Evolutionary conservation across 2,329 filamentous ascomycete species (phyloP), one percentile per base, ranked within the genome.

Genomic region (Aspergillus viridinutans): DNA sequence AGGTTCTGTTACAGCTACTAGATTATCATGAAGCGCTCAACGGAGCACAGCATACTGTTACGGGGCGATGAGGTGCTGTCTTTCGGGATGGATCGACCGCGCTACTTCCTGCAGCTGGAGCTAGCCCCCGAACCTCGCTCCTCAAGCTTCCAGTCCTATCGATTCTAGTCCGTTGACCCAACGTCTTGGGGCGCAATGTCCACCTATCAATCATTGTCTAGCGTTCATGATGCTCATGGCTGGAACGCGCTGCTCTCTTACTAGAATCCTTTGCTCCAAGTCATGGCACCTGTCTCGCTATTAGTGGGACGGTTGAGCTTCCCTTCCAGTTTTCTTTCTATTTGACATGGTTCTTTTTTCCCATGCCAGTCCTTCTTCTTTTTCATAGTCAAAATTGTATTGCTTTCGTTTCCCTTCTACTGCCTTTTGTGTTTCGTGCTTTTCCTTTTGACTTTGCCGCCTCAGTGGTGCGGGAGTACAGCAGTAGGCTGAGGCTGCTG

Each of bases 401-500:
- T 28, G 45, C 23, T 48, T 32, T 51, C 43, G 9, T 50, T 49
- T 51, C 2, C 49, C 43, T 42, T 50, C 52, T 49, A 45, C 45
- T 40, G 20, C 35, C 12, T 29, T 57, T 54, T 54, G 35, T 35
- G n/a, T 48, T 56, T 52, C 53, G n/a, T 45, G 35, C 28, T 35
- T n/a, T 48, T 43, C 50, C 45, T 56, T 42, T 57, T 56, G 35
- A 21, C 49, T 56, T 52, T 52, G 32, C 49, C n/a, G 45, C 56
- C 50, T 56, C 35, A 54, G 54, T 61, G 58, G 55, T 61, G 50
- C 58, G 55, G 52, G 58, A 59, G 61, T 58, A 66, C 62, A 66
- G 50, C 64, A 62, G 62, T 61, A 66, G 62, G 54, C 61, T 55
- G 61, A 60, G 56, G 40, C 55, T 63, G 59, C 63, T 62, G 61